Evolutionary conservation across 192 early-diverging fungal genomes (phyloP), one percentile per base, ranked within the genome.

Genomic region (Entomortierella beljakovae): DNA sequence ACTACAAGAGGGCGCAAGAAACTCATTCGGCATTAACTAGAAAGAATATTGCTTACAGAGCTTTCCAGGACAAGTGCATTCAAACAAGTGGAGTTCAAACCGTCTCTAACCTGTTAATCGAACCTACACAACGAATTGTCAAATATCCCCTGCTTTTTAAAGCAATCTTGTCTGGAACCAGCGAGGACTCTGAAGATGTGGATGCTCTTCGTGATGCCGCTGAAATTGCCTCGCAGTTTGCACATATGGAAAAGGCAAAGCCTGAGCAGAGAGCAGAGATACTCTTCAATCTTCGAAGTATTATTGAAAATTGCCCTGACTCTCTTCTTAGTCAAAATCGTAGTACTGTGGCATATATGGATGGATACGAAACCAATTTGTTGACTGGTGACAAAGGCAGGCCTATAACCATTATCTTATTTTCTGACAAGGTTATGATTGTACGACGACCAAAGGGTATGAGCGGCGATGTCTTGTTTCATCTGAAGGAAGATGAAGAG

Each of bases 361-460:
- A 75, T 55, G 64, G 64, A 0, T 68, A 34, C 33, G 72, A 75
- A 16, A 67, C 72, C 1, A 75, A 75, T 25, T 15, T 75, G 6
- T 25, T 75, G 38, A 67, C 64, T n/a, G 72, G 72, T 0, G 72
- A 75, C 42, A 42, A 43, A 16, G 72, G 72, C 9, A 75, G 59
- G 23, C 37, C 72, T 0, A 75, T 75, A 5, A 60, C 63, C 0
- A 1, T 75, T 29, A 75, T 75, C 31, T 11, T 75, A n/a, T 67
- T 75, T 43, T 61, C 72, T 9, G 72, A 75, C 52, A 75, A 75
- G 59, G 28, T 75, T 52, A 75, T 75, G 72, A 67, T 75, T 7
- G 64, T 68, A 26, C 28, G 72, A 22, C 57, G 72, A 20, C 72
- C 72, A 0, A 57, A 40, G 8, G 40, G 34, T 11, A 10, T 46